phyloP scores from a whole-genome alignment of 441 rosid species.

The Geranium incanum region DNA sequence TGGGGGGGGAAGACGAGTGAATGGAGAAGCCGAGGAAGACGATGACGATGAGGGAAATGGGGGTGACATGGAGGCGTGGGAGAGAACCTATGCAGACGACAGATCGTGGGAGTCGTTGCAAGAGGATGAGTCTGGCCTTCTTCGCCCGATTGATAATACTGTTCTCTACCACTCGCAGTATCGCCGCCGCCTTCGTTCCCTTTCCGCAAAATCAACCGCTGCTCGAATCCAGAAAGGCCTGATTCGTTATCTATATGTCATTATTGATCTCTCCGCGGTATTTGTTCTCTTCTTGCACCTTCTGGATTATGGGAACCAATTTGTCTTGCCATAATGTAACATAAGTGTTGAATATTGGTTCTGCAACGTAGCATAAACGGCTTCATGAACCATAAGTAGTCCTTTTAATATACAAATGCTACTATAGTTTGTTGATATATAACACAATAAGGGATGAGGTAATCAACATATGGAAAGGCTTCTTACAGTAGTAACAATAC shows the following conservation, averaged over 20 bases:
- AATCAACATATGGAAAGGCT: neutral
- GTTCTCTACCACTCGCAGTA: slow-evolving; percentile 70
- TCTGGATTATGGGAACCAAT: neutral
- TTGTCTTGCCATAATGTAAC: neutral
- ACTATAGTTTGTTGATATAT: neutral
- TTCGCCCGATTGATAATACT: slow-evolving; percentile 68
- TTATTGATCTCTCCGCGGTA: slow-evolving; percentile 83
- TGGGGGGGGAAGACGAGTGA: slow-evolving; percentile 30
- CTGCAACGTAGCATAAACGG: neutral
- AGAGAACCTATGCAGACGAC: slow-evolving; percentile 69
- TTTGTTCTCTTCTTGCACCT: slow-evolving; percentile 2
- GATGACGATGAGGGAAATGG: slow-evolving; percentile 37
- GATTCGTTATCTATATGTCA: slow-evolving; percentile 71
- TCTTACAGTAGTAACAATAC: neutral
- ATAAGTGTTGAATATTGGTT: neutral
- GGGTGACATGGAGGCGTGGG: slow-evolving; percentile 67
- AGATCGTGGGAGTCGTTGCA: slow-evolving; percentile 87
- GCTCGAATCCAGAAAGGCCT: slow-evolving; percentile 86
- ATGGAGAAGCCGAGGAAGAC: slow-evolving; percentile 35
- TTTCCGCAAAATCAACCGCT: slow-evolving; percentile 39
- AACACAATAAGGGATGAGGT: neutral
- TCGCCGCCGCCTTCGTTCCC: slow-evolving; percentile 57
- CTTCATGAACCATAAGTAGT: neutral
- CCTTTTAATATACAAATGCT: neutral
- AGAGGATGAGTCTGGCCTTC: slow-evolving; percentile 83